Evolutionary conservation across 768 basidiomycete species (phyloP).

Genomic region (Tylopilus vinaceipallidus): DNA sequence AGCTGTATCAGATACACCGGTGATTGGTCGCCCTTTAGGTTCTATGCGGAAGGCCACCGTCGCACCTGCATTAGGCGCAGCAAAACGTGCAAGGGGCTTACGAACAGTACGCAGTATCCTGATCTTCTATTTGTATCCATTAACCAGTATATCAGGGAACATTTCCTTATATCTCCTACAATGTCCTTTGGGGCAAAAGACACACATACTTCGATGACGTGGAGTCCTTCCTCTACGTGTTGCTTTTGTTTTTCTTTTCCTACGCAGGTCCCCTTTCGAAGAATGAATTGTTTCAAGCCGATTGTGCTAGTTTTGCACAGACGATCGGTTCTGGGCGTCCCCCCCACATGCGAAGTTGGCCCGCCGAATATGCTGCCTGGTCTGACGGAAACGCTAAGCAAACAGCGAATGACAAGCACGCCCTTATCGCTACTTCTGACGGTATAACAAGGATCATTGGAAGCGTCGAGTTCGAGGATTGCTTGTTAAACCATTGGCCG

Average conservation of each 20-base stretch:
- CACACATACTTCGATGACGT: conserved; percentile 14
- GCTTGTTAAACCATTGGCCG: neutral
- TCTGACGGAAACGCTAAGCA: neutral
- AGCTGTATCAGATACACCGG: too few species aligned
- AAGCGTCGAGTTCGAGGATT: neutral
- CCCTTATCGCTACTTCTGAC: neutral
- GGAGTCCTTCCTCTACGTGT: conserved; percentile 18
- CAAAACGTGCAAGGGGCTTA: neutral
- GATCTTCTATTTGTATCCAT: neutral
- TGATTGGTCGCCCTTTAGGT: too few species aligned
- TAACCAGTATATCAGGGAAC: neutral
- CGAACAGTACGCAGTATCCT: conserved; percentile 1
- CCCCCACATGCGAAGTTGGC: conserved; percentile 4
- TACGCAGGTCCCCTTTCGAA: conserved; percentile 3
- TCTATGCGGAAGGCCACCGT: too few species aligned
- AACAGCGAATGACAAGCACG: neutral
- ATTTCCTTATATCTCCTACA: conserved; percentile 12
- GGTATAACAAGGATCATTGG: neutral
- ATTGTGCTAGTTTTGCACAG: neutral
- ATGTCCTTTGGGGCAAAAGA: neutral
- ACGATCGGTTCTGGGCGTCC: neutral
- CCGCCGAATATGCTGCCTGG: neutral
- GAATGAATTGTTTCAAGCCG: neutral
- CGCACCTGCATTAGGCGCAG: neutral
- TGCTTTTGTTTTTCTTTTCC: conserved; percentile 13